Evolutionary conservation across 805 yeast genomes (phyloP).

Genomic region (Zygosaccharomyces bailii): DNA sequence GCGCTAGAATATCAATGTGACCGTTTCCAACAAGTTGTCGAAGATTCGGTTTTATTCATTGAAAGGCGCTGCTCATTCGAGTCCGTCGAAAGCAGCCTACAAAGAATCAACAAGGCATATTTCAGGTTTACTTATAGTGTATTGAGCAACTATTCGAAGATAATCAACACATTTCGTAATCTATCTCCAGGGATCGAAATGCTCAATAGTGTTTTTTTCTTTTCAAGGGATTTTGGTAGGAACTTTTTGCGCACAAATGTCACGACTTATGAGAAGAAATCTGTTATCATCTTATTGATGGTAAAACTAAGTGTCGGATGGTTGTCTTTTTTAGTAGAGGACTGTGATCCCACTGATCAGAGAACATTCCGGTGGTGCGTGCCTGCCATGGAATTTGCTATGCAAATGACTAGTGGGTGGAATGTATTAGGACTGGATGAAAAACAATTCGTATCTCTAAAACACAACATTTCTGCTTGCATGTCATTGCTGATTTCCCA

Average conservation of each 20-base stretch:
- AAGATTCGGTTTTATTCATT: slow-evolving; percentile 51
- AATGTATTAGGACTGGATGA: slow-evolving; percentile 78
- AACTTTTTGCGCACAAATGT: slow-evolving; percentile 65
- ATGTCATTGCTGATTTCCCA: slow-evolving; percentile 91
- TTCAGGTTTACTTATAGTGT: slow-evolving; percentile 64
- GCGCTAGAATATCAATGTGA: slow-evolving; percentile 54
- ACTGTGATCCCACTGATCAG: slow-evolving; percentile 87
- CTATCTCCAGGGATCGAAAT: slow-evolving; percentile 70
- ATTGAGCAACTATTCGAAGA: slow-evolving; percentile 54
- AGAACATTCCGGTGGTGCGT: slow-evolving; percentile 96
- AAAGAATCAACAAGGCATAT: slow-evolving; percentile 59
- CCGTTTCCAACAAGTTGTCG: slow-evolving; percentile 54
- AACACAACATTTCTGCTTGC: slow-evolving; percentile 86
- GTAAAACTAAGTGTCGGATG: slow-evolving; percentile 79
- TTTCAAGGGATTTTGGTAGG: slow-evolving; percentile 77
- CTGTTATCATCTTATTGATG: slow-evolving; percentile 65
- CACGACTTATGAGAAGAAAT: slow-evolving; percentile 50
- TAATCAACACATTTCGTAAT: slow-evolving; percentile 51
- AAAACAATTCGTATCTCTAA: slow-evolving; percentile 66
- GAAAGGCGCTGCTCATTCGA: slow-evolving; percentile 70
- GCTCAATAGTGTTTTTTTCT: slow-evolving; percentile 68
- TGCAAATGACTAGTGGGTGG: slow-evolving; percentile 89
- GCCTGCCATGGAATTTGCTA: slow-evolving; percentile 89
- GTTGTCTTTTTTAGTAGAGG: slow-evolving; percentile 91
- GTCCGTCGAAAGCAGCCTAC: slow-evolving; percentile 69